Conservation (phyloP, 2,329 filamentous ascomycete species). For the Talaromyces sp. region DNA sequence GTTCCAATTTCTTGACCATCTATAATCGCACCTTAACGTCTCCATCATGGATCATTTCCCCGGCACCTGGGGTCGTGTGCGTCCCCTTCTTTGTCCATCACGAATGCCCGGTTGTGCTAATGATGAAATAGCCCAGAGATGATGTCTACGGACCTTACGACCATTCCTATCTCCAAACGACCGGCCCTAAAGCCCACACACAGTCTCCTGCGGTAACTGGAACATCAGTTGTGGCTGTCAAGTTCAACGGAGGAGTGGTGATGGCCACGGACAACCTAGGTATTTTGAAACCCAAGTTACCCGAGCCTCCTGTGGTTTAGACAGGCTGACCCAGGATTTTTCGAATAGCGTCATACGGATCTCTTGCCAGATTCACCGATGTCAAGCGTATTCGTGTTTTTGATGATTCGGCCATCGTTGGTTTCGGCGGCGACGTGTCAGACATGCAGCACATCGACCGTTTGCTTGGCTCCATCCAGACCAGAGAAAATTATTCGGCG, state of each 20-base stretch:
- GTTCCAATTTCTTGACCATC: background rate
- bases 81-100: conserved; percentile 20
- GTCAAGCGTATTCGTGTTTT: conserved; percentile 93
- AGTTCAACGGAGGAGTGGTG: conserved; percentile 94
- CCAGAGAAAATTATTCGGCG: conserved; percentile 77
- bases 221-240: conserved; percentile 89
- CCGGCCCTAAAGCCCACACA: conserved; percentile 75
- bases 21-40: background rate
- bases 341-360: conserved; percentile 82
- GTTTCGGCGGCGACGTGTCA: conserved; percentile 93
- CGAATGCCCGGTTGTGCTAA: conserved; percentile 28
- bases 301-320: background rate
- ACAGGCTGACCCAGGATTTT: background rate
- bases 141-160: conserved; percentile 96
- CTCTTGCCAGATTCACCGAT: conserved; percentile 91
- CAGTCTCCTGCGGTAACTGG: conserved; percentile 92
- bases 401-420: conserved; percentile 76
- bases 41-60: conserved; percentile 61
- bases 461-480: conserved; percentile 78
- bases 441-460: conserved; percentile 99
- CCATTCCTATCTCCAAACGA: conserved; percentile 69
- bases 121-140: conserved; percentile 71
- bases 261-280: conserved; percentile 96
- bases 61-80: conserved; percentile 62
- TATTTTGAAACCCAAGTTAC: conserved; percentile 34